phyloP scores from a whole-genome alignment of 441 rosid species.

The Erodium chrysanthum region DNA sequence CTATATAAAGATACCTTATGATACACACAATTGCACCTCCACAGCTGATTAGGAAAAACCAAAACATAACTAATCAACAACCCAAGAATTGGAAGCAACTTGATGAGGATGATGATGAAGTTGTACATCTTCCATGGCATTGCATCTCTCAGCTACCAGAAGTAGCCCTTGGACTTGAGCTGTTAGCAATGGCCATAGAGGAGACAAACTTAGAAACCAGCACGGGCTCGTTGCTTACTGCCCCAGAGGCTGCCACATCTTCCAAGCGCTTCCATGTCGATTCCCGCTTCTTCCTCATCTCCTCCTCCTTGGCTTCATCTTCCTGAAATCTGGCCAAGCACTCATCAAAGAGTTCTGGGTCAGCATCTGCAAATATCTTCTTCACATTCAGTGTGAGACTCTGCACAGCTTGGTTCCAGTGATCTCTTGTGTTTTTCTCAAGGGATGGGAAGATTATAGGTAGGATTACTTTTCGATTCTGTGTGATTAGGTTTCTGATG shows the following conservation, averaged over 20 bases:
- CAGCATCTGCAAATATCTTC: conserved; percentile 62
- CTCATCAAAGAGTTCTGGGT: conserved; percentile 58
- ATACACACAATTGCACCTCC: conserved; percentile 34
- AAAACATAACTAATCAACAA: conserved; percentile 9
- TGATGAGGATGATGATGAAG: conserved; percentile 2
- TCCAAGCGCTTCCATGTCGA: conserved; percentile 64
- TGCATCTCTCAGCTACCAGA: conserved; percentile 36
- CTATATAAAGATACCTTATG: conserved; percentile 32
- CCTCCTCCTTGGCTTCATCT: conserved; percentile 43
- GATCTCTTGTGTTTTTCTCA: conserved; percentile 60
- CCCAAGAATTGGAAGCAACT: conserved; percentile 8
- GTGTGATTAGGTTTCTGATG: conserved; percentile 59
- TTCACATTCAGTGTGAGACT: conserved; percentile 69
- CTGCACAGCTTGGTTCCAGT: conserved; percentile 92
- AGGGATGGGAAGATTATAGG: conserved; percentile 74
- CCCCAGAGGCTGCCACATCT: conserved; percentile 56
- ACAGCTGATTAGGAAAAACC: conserved; percentile 14
- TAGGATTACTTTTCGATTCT: conserved; percentile 50
- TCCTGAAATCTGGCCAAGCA: conserved; percentile 58
- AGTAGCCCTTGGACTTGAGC: conserved; percentile 30
- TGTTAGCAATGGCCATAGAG: conserved; percentile 36
- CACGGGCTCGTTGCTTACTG: conserved; percentile 50
- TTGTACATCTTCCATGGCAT: conserved; percentile 12
- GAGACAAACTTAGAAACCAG: conserved; percentile 46
- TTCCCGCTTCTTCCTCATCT: conserved; percentile 46